A percentile compares a stretch with the other conserved stretches of the same genome.
These are phyloP conservation scores for Simplicillium aogashimaense DNA, from an alignment of 2,329 filamentous ascomycete species.

Conservation along the genomic window DNA sequence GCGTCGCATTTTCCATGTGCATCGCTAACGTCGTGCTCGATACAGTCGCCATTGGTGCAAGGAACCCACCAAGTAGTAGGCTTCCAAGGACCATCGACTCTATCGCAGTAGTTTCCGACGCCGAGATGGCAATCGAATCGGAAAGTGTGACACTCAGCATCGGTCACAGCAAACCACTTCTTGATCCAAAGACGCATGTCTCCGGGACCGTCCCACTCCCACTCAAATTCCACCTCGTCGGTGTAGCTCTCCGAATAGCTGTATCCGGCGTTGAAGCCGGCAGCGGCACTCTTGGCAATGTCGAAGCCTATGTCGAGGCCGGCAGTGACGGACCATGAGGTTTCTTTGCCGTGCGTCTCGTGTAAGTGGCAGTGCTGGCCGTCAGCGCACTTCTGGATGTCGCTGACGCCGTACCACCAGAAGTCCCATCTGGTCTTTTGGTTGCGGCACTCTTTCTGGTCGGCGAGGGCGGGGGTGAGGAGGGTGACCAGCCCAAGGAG, in stretches of 20 bases:
- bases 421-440: neutral
- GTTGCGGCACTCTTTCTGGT: neutral
- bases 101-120: neutral
- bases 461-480: no score
- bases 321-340: no score
- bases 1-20: neutral
- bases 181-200: conserved; percentile 1
- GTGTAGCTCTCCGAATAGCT: no score
- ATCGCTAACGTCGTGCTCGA: neutral
- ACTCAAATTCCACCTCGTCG: no score
- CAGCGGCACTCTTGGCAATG: no score
- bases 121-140: no score
- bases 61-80: neutral
- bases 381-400: neutral
- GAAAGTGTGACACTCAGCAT: neutral
- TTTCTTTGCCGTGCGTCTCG: neutral
- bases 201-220: neutral
- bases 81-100: neutral
- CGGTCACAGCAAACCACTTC: conserved; percentile 2
- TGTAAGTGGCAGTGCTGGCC: neutral
- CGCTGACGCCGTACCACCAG: conserved; percentile 1
- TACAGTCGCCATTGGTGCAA: neutral
- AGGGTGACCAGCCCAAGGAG: no score
- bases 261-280: no score
- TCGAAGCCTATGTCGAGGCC: no score